Evolutionary conservation across 306 rosid genomes (phyloP).

Genomic region (Trifolium subterraneum): DNA sequence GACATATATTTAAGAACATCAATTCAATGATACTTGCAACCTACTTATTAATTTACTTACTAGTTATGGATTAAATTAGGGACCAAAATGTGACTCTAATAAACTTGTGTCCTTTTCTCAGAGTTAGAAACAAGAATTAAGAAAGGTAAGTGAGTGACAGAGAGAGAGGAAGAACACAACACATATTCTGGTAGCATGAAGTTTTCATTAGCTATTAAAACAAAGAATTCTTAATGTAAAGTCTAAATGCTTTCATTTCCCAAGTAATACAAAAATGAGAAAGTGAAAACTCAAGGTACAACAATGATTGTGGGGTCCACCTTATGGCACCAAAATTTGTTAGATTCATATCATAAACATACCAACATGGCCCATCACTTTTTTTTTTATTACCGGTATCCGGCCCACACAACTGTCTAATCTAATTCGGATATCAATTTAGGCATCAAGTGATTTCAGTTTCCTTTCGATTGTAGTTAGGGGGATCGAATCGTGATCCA

Average conservation of each 20-base stretch:
- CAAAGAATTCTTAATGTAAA: not conserved
- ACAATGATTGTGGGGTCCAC: constrained; percentile 44
- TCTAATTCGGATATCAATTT: no score
- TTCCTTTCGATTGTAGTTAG: no score
- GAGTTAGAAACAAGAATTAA: constrained; percentile 10
- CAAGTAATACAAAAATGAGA: constrained; percentile 19
- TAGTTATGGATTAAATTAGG: not conserved
- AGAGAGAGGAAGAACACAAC: not conserved
- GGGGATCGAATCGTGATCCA: no score
- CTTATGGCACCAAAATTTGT: constrained; percentile 15
- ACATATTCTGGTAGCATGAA: constrained; percentile 19
- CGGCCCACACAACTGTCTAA: no score
- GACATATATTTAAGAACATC: not conserved
- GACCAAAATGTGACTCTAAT: not conserved
- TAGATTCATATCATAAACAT: constrained; percentile 32
- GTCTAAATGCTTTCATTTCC: not conserved
- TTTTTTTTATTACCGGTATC: no score
- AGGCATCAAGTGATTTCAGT: no score
- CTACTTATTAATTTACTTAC: constrained; percentile 7
- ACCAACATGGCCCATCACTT: constrained; percentile 31
- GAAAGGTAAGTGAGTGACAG: not conserved
- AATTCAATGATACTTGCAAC: not conserved
- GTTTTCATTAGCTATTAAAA: constrained; percentile 36
- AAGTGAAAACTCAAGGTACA: constrained; percentile 22
- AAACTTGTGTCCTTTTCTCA: not conserved